These are phyloP conservation scores for Eimeria praecox DNA, from an alignment of 169 alveolate species.

Conservation along the genomic window DNA sequence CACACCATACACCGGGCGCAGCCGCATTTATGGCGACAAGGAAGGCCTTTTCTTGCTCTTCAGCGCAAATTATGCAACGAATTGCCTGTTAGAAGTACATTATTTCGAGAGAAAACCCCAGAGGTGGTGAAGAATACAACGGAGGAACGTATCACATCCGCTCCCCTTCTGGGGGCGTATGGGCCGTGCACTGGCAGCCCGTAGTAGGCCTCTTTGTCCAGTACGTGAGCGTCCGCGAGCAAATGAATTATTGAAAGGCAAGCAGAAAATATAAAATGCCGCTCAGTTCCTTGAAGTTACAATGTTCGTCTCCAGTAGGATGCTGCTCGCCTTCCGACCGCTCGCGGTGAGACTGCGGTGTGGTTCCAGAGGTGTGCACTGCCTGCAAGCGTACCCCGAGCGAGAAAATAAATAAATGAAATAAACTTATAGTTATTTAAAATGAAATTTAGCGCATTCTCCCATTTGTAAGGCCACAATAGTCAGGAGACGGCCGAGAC, in stretches of 20 bases:
- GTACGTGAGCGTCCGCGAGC: not conserved
- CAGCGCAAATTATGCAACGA: not conserved
- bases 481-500: conserved; percentile 57
- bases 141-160: not conserved
- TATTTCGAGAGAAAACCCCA: not conserved
- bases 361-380: not conserved
- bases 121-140: not conserved
- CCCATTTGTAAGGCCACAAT: not conserved
- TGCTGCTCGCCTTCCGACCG: not conserved
- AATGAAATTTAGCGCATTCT: not conserved
- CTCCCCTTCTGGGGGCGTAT: not conserved
- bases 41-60: not conserved
- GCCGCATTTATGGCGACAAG: not conserved
- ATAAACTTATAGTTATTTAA: not conserved
- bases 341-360: not conserved
- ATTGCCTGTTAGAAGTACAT: not conserved
- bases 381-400: not conserved
- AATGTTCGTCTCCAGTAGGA: not conserved
- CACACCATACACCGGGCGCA: not conserved
- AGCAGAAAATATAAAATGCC: not conserved
- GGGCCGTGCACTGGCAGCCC: not conserved
- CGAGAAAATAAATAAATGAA: not conserved
- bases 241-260: not conserved
- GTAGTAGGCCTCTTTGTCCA: not conserved
- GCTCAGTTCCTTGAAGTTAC: not conserved